Evolutionary conservation across 257 asterid genomes (phyloP).

Genomic region (Fraxinus anomala): DNA sequence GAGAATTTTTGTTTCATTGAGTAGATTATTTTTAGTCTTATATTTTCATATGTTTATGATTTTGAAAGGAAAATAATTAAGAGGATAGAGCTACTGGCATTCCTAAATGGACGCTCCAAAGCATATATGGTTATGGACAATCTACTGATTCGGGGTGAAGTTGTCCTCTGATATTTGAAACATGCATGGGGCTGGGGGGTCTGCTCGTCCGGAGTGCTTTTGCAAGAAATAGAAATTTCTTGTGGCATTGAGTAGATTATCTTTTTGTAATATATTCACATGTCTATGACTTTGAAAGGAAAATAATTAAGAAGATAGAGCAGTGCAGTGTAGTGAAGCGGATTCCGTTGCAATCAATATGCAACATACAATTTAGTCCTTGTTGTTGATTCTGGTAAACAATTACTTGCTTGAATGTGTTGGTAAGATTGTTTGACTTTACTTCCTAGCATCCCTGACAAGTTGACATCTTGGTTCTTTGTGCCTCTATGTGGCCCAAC

Average conservation of each 20-base stretch:
- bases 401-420: neutral
- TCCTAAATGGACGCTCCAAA: neutral
- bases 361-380: neutral
- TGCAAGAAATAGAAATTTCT: neutral
- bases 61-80: neutral
- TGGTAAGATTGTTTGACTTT: slow-evolving; percentile 8
- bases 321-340: neutral
- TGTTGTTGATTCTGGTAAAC: too few relatives aligned
- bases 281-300: neutral
- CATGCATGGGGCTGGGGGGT: neutral
- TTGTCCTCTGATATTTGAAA: neutral
- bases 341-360: neutral
- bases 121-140: neutral
- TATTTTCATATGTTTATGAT: neutral
- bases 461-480: neutral
- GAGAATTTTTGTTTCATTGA: neutral
- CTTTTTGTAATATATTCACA: neutral
- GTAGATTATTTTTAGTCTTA: neutral
- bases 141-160: neutral
- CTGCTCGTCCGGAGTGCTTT: neutral
- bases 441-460: neutral
- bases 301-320: neutral
- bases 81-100: neutral
- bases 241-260: neutral
- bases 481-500: slow-evolving; percentile 9